These are phyloP conservation scores for Quercus wislizeni DNA, from an alignment of 306 rosid species.

Conservation along the genomic window DNA sequence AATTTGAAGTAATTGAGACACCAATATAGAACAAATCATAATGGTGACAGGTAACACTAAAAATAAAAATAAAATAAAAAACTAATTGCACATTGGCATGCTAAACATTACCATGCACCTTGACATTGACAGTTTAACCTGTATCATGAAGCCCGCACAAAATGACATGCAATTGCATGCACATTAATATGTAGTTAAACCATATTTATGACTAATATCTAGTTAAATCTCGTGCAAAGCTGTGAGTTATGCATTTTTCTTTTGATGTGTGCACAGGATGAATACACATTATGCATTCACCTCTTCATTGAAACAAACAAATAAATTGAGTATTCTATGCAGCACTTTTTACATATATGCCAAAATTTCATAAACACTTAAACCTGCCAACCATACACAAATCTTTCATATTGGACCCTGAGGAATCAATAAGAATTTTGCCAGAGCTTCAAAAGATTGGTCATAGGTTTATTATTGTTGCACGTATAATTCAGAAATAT, in stretches of 20 bases:
- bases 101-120: neutral
- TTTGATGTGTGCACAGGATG: neutral
- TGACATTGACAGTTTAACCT: neutral
- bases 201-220: neutral
- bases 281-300: neutral
- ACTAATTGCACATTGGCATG: neutral
- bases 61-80: no score
- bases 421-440: neutral
- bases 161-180: neutral
- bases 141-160: neutral
- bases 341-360: neutral
- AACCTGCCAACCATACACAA: neutral
- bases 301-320: neutral
- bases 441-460: neutral
- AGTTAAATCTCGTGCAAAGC: neutral
- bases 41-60: neutral
- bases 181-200: neutral
- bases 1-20: neutral
- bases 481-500: neutral
- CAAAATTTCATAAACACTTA: neutral
- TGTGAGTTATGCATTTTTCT: neutral
- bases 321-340: neutral
- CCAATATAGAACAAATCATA: neutral
- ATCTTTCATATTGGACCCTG: neutral
- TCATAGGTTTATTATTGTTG: neutral